Evolutionary conservation across 2,329 filamentous ascomycete species (phyloP).

Genomic region (Talaromyces sp.): DNA sequence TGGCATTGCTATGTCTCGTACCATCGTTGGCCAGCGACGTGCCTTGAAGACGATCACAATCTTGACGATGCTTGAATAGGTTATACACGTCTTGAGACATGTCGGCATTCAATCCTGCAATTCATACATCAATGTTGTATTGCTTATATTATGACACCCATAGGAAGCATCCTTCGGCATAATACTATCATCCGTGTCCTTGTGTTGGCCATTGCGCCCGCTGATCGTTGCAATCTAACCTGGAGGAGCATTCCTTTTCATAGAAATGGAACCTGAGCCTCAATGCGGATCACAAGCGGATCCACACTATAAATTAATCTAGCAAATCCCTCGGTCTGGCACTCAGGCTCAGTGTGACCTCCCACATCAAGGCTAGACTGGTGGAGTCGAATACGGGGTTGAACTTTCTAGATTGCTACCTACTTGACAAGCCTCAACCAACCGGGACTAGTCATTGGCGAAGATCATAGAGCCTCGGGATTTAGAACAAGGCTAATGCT

Average conservation of each 20-base stretch:
- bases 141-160: neutral
- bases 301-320: neutral
- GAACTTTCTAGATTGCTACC: constrained; percentile 1
- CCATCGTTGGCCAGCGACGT: neutral
- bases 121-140: neutral
- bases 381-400: constrained; percentile 5
- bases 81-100: neutral
- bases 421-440: neutral
- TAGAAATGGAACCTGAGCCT: constrained; percentile 3
- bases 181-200: neutral
- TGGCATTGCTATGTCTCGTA: neutral
- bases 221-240: neutral
- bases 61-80: neutral
- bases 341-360: neutral
- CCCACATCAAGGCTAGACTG: neutral
- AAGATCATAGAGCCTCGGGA: neutral
- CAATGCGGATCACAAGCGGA: neutral
- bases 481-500: neutral
- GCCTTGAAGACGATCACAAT: neutral
- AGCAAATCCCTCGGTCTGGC: neutral
- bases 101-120: neutral
- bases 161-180: neutral
- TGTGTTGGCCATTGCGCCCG: neutral
- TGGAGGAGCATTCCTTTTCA: neutral
- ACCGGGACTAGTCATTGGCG: neutral